phyloP scores from a whole-genome alignment of 345 rosid genomes.

The Gossypium ekmanianum region DNA sequence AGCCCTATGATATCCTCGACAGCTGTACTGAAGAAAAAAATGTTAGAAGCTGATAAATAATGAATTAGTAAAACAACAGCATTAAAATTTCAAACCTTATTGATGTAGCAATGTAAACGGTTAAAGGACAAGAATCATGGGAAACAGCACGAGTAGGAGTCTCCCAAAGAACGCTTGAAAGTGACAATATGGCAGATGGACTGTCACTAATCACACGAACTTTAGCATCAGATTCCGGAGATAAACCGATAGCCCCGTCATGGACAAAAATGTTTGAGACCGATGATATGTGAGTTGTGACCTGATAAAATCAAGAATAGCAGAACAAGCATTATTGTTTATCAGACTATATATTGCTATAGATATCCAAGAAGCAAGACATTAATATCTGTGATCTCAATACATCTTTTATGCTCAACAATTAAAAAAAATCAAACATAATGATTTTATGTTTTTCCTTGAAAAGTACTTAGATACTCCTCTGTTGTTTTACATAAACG shows the following conservation, averaged over 20 bases:
- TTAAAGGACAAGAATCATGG: conserved; percentile 40
- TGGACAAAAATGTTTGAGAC: conserved; percentile 29
- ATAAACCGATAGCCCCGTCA: conserved; percentile 35
- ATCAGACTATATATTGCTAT: background rate
- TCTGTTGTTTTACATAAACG: background rate
- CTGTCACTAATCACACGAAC: conserved; percentile 39
- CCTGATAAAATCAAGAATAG: conserved; percentile 18
- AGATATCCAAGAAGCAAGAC: background rate
- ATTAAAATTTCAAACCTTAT: conserved; percentile 24
- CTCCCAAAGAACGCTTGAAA: conserved; percentile 28
- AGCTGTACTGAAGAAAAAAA: conserved; percentile 17
- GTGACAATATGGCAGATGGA: conserved; percentile 29
- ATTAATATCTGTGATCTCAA: background rate
- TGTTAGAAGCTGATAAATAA: conserved; percentile 1
- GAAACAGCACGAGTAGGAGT: conserved; percentile 33
- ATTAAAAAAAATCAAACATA: background rate
- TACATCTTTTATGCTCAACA: background rate
- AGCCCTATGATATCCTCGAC: conserved; percentile 24
- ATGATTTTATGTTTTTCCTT: background rate
- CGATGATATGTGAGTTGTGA: conserved; percentile 31
- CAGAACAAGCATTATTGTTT: background rate
- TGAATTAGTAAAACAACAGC: background rate
- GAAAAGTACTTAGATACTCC: background rate
- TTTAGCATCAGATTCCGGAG: conserved; percentile 26
- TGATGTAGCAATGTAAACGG: conserved; percentile 33